These are phyloP conservation scores for Suillus subalutaceus DNA, from an alignment of 768 basidiomycete genomes.

Conservation along the genomic window DNA sequence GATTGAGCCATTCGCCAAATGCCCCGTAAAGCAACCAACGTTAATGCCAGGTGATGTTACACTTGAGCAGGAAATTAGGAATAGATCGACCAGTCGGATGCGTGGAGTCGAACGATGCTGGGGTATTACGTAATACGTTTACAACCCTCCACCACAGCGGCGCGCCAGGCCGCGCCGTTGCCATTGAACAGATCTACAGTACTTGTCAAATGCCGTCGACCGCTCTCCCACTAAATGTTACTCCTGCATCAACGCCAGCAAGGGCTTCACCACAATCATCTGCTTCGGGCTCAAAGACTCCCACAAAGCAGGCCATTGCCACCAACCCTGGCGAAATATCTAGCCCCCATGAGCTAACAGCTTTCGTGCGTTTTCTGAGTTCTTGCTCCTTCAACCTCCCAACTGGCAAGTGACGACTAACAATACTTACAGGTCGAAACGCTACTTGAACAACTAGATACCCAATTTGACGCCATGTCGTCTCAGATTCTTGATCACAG, in stretches of 20 bases:
- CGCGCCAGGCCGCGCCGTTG: too few relatives aligned
- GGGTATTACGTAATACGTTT: background rate
- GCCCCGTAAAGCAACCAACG: background rate
- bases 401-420: slow-evolving; percentile 1
- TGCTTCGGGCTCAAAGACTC: slow-evolving; percentile 39
- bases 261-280: slow-evolving; percentile 32
- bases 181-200: background rate
- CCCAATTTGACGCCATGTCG: slow-evolving; percentile 93
- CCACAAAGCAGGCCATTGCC: slow-evolving; percentile 45
- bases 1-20: background rate
- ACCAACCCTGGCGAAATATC: slow-evolving; percentile 68
- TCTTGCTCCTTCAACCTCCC: slow-evolving; percentile 4
- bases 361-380: slow-evolving; percentile 69
- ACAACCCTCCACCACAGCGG: background rate
- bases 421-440: slow-evolving; percentile 71
- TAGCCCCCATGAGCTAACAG: slow-evolving; percentile 92
- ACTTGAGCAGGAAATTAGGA: background rate
- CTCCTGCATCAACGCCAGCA: slow-evolving; percentile 56
- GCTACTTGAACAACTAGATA: slow-evolving; percentile 84
- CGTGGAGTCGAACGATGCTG: too few relatives aligned
- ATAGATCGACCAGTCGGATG: too few relatives aligned
- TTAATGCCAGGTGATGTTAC: background rate
- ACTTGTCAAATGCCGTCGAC: slow-evolving; percentile 43
- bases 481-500: slow-evolving; percentile 84
- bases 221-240: slow-evolving; percentile 69